phyloP scores from a whole-genome alignment of 495 filamentous ascomycete genomes.

The Aspergillus sparsus region DNA sequence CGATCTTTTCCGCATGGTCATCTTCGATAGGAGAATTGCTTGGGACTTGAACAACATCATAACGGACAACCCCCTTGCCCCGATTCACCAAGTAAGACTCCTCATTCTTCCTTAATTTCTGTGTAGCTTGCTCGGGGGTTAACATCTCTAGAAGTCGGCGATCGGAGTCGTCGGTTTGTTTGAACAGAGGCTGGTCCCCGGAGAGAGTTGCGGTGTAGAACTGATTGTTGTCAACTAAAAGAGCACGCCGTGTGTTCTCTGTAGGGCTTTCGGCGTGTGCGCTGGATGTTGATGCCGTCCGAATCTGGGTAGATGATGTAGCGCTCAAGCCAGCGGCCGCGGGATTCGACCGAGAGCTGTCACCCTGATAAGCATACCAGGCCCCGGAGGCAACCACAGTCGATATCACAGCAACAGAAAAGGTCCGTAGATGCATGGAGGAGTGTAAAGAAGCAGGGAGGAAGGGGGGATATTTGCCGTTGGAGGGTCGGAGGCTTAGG shows the following conservation, averaged over 20 bases:
- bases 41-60: constrained; percentile 92
- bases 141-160: constrained; percentile 89
- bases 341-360: constrained; percentile 29
- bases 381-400: constrained; percentile 64
- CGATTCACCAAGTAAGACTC: constrained; percentile 88
- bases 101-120: constrained; percentile 84
- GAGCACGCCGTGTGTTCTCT: constrained; percentile 40
- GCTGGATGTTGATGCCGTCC: constrained; percentile 34
- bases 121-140: constrained; percentile 90
- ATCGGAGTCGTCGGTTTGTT: constrained; percentile 78
- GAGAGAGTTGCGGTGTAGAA: constrained; percentile 79
- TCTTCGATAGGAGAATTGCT: constrained; percentile 99
- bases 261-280: constrained; percentile 36
- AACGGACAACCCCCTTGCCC: constrained; percentile 87
- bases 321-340: constrained; percentile 27
- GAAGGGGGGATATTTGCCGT: constrained; percentile 39
- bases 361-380: constrained; percentile 62
- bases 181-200: constrained; percentile 81
- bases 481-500: constrained; percentile 45
- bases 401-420: constrained; percentile 62
- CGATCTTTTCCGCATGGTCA: constrained; percentile 95
- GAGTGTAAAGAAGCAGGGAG: constrained; percentile 45
- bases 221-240: constrained; percentile 80
- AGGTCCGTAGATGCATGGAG: constrained; percentile 66
- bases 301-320: constrained; percentile 27